Conservation (phyloP, 441 rosid species). For the Capsella rubella region DNA sequence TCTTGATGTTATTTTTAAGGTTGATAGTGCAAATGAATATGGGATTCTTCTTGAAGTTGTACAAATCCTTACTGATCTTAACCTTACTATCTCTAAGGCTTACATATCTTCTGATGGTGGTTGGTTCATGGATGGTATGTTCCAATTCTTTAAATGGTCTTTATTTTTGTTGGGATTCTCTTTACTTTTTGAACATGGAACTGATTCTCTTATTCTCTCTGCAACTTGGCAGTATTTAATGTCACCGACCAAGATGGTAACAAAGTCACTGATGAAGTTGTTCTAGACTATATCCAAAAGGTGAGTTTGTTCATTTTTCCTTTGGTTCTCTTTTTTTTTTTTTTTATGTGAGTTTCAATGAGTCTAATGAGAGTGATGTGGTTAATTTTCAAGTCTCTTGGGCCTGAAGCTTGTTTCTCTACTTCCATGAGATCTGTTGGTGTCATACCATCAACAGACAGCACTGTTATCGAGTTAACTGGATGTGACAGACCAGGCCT, state of each 20-base stretch:
- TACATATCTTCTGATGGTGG: conserved; percentile 94
- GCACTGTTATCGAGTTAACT: conserved; percentile 77
- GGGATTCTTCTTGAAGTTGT: conserved; percentile 96
- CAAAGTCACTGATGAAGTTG: conserved; percentile 72
- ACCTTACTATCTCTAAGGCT: conserved; percentile 81
- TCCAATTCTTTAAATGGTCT: neutral
- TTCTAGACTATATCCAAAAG: conserved; percentile 78
- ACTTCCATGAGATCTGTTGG: conserved; percentile 76
- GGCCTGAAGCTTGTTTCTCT: conserved; percentile 76
- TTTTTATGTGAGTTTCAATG: neutral
- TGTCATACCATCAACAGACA: conserved; percentile 67
- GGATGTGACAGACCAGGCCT: conserved; percentile 94
- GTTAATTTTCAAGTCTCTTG: conserved; percentile 64
- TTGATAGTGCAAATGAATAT: conserved; percentile 89
- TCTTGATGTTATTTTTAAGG: conserved; percentile 48
- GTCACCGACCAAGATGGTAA: conserved; percentile 86
- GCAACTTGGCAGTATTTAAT: conserved; percentile 61
- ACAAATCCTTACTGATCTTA: conserved; percentile 91
- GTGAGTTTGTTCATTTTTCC: conserved; percentile 45
- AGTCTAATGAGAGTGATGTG: conserved; percentile 37
- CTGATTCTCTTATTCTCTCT: conserved; percentile 36
- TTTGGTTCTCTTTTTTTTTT: conserved; percentile 5
- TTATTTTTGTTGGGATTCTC: neutral
- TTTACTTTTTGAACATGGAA: conserved; percentile 3
- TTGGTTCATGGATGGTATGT: conserved; percentile 98